Conservation (phyloP, 495 filamentous ascomycete species). For the Penicillium fimorum region DNA sequence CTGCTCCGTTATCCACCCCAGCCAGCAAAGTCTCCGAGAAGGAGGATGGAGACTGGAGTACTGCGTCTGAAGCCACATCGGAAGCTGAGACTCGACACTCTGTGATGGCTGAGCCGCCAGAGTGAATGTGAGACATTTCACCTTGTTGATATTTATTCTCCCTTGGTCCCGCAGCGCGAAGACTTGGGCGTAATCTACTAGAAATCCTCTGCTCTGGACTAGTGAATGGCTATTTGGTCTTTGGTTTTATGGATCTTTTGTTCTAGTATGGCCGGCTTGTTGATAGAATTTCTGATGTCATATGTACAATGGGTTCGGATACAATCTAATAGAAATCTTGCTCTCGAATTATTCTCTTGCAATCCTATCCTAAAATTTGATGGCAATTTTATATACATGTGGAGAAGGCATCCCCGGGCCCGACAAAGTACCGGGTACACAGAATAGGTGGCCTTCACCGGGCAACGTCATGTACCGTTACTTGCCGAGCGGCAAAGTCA, state of each 20-base stretch:
- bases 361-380: not conserved
- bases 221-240: not conserved
- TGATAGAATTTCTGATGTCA: slow-evolving; percentile 21
- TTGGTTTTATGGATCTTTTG: slow-evolving; percentile 1
- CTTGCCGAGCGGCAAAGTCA: slow-evolving; percentile 28
- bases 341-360: not conserved
- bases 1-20: slow-evolving; percentile 18
- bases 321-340: slow-evolving; percentile 4
- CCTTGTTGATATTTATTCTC: slow-evolving; percentile 13
- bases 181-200: slow-evolving; percentile 20
- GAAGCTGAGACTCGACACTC: slow-evolving; percentile 32
- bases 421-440: slow-evolving; percentile 17
- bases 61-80: slow-evolving; percentile 39
- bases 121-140: slow-evolving; percentile 25
- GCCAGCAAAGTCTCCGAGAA: slow-evolving; percentile 34
- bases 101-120: slow-evolving; percentile 39
- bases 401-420: not conserved
- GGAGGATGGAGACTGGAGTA: slow-evolving; percentile 40
- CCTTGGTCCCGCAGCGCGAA: slow-evolving; percentile 13
- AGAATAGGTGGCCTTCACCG: not conserved
- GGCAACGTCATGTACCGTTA: slow-evolving; percentile 26
- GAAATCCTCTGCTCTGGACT: slow-evolving; percentile 1
- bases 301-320: slow-evolving; percentile 19
- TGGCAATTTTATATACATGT: not conserved
- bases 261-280: slow-evolving; percentile 12